Conservation (phyloP, 2,329 filamentous ascomycete species). For the Trichophyton rubrum region DNA sequence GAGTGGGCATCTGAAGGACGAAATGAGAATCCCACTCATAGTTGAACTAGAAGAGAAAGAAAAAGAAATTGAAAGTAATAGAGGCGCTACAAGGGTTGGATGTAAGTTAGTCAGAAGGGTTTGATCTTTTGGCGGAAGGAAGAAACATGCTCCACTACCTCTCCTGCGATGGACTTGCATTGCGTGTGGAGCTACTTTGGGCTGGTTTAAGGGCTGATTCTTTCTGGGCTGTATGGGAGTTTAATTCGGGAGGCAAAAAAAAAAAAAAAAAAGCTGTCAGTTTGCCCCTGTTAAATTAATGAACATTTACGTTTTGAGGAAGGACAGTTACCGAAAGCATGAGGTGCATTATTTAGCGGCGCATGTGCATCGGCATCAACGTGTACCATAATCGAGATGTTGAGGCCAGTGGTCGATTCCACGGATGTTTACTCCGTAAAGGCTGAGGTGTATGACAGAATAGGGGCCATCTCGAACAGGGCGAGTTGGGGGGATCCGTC, state of each 20-base stretch:
- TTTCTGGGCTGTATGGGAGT: not conserved
- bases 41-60: not conserved
- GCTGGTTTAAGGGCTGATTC: not conserved
- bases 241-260: not conserved
- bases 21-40: not conserved
- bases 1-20: not conserved
- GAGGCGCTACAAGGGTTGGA: not conserved
- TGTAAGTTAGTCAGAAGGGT: not conserved
- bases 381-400: not conserved
- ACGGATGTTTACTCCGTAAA: no score
- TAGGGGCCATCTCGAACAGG: not conserved
- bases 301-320: not conserved
- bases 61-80: not conserved
- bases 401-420: not conserved
- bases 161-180: conserved; percentile 1
- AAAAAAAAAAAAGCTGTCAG: not conserved
- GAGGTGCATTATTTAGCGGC: not conserved
- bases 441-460: not conserved
- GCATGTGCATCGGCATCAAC: not conserved
- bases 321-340: not conserved
- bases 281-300: conserved; percentile 1
- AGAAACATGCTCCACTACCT: conserved; percentile 2
- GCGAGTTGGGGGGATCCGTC: not conserved
- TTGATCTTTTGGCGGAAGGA: not conserved
- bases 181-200: not conserved